Evolutionary conservation across 257 asterid genomes (phyloP).

Genomic region (Ballota nigra): DNA sequence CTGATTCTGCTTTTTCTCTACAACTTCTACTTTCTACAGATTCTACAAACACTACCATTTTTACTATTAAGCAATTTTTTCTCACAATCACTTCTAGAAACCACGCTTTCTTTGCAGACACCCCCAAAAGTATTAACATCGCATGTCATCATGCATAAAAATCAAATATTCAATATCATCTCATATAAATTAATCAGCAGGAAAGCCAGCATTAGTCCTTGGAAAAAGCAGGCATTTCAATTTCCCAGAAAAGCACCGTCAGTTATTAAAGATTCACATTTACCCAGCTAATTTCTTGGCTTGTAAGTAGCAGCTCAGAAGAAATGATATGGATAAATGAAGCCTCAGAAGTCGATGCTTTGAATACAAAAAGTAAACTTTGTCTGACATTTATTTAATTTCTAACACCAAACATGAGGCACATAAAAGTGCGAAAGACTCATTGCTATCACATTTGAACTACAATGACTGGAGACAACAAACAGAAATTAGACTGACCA

Average conservation of each 20-base stretch:
- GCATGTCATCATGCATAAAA: too few relatives aligned
- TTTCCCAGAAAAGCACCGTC: background rate
- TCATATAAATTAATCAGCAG: too few relatives aligned
- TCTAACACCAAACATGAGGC: background rate
- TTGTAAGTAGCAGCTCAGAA: background rate
- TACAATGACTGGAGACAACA: background rate
- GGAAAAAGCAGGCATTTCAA: too few relatives aligned
- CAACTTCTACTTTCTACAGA: too few relatives aligned
- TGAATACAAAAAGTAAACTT: background rate
- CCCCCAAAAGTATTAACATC: too few relatives aligned
- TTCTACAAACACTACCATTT: too few relatives aligned
- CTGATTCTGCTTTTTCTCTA: too few relatives aligned
- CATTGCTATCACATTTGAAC: background rate
- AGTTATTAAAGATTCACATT: background rate
- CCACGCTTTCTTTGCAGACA: too few relatives aligned
- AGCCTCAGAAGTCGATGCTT: background rate
- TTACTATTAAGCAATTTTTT: too few relatives aligned
- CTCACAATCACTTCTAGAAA: too few relatives aligned
- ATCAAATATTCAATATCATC: too few relatives aligned
- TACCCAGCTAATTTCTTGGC: background rate
- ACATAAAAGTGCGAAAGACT: background rate
- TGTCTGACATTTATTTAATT: background rate
- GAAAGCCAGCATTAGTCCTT: too few relatives aligned
- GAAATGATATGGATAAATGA: conserved; percentile 12
- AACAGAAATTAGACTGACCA: background rate